These are phyloP conservation scores for Suhomyces wounanorum DNA, from an alignment of 1,139 yeast genomes.

Conservation along the genomic window DNA sequence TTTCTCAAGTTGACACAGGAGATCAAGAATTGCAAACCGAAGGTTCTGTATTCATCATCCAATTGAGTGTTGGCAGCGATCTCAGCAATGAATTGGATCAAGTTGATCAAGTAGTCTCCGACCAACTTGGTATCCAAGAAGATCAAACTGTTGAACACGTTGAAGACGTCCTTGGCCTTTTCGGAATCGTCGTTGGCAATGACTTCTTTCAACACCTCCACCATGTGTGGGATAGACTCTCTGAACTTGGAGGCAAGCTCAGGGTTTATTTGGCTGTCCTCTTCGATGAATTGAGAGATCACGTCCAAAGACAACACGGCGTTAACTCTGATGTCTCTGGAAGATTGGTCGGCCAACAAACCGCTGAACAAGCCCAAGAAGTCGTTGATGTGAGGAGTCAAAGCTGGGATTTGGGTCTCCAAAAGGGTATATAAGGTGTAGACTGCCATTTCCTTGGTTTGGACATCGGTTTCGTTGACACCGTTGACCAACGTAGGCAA, in stretches of 20 bases:
- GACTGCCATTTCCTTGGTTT: constrained; percentile 80
- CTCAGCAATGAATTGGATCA: constrained; percentile 74
- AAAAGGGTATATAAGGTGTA: constrained; percentile 76
- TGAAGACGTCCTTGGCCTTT: constrained; percentile 75
- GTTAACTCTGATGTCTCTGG: constrained; percentile 75
- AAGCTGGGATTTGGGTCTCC: constrained; percentile 69
- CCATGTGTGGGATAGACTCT: constrained; percentile 75
- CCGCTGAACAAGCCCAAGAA: constrained; percentile 67
- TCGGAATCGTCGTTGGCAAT: constrained; percentile 71
- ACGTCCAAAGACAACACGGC: constrained; percentile 83
- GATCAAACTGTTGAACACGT: constrained; percentile 79
- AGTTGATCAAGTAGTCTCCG: constrained; percentile 71
- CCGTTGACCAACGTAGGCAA: constrained; percentile 71
- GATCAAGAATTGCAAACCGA: constrained; percentile 82
- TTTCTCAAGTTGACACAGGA: constrained; percentile 74
- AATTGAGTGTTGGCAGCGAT: constrained; percentile 66
- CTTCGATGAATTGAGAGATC: constrained; percentile 68
- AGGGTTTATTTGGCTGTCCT: constrained; percentile 47
- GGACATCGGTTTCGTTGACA: constrained; percentile 61
- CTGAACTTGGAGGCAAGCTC: constrained; percentile 61
- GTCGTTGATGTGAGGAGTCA: constrained; percentile 63
- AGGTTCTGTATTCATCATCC: constrained; percentile 81
- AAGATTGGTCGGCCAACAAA: constrained; percentile 68
- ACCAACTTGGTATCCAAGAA: constrained; percentile 75
- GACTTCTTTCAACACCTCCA: constrained; percentile 76